phyloP scores from a whole-genome alignment of 257 asterid species.

The Leptodermis oblonga region DNA sequence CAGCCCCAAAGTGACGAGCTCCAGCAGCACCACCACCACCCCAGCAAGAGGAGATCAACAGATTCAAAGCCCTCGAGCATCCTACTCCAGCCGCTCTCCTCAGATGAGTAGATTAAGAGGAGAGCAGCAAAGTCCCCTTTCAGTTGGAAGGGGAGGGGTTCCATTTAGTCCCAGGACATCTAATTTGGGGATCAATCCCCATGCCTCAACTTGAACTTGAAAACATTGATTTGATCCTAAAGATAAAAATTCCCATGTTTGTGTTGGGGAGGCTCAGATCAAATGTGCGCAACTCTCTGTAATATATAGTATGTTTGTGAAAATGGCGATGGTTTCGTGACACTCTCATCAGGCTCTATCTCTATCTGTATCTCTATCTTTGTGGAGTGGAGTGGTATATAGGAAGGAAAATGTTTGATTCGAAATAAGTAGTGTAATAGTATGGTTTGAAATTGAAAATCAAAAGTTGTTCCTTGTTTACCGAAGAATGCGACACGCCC shows the following conservation, averaged over 20 bases:
- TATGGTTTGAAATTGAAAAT: too few species aligned
- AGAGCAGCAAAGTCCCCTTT: constrained; percentile 27
- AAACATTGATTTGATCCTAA: background rate
- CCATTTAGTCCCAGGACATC: constrained; percentile 52
- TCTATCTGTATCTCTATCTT: too few species aligned
- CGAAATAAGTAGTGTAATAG: too few species aligned
- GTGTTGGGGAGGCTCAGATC: background rate
- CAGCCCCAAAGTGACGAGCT: constrained; percentile 61
- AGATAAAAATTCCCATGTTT: too few species aligned
- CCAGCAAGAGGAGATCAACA: constrained; percentile 50
- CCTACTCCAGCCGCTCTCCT: constrained; percentile 52
- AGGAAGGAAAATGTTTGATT: too few species aligned
- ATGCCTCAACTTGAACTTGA: constrained; percentile 18
- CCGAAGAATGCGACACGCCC: too few species aligned
- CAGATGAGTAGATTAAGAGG: constrained; percentile 34
- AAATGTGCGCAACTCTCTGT: too few species aligned
- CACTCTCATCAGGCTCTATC: too few species aligned
- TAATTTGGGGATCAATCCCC: constrained; percentile 52
- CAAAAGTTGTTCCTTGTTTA: too few species aligned
- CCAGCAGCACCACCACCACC: constrained; percentile 55
- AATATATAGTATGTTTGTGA: too few species aligned
- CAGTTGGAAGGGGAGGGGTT: constrained; percentile 28
- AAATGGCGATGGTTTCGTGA: too few species aligned
- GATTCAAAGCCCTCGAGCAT: constrained; percentile 58
- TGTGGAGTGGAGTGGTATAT: too few species aligned